phyloP scores from a whole-genome alignment of 1,284 basidiomycete species.

The Naganishia albida region DNA sequence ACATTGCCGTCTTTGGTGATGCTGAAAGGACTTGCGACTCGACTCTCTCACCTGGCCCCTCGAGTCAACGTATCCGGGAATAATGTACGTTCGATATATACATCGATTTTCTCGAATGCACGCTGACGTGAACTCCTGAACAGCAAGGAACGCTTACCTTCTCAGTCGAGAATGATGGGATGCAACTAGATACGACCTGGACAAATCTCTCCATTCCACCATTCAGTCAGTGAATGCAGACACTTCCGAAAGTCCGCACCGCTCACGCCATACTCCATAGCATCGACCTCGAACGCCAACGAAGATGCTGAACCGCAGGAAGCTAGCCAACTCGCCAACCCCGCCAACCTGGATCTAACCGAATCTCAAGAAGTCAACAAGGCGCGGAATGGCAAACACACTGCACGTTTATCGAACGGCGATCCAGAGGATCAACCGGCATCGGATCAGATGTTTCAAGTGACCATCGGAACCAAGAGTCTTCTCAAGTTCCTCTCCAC shows the following conservation, averaged over 20 bases:
- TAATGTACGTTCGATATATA: conserved; percentile 44
- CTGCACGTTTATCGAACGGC: neutral
- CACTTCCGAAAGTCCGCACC: neutral
- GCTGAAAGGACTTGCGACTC: conserved; percentile 74
- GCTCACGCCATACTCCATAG: neutral
- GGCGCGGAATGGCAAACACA: neutral
- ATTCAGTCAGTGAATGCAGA: conserved; percentile 58
- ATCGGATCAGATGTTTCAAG: conserved; percentile 63
- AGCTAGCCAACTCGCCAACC: conserved; percentile 14
- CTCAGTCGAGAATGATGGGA: conserved; percentile 67
- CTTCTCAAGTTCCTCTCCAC: conserved; percentile 81
- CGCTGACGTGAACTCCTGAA: neutral
- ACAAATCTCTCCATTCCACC: conserved; percentile 68
- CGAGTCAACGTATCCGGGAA: conserved; percentile 72
- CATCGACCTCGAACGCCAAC: neutral
- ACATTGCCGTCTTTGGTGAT: conserved; percentile 75
- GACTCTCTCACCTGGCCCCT: conserved; percentile 72
- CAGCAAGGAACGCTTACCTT: conserved; percentile 57
- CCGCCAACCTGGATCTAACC: conserved; percentile 2
- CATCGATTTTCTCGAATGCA: neutral
- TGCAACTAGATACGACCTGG: conserved; percentile 79
- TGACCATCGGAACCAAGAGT: conserved; percentile 70
- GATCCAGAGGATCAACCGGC: conserved; percentile 40
- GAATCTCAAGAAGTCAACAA: neutral
- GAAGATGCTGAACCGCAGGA: conserved; percentile 19